Evolutionary conservation across 306 rosid genomes (phyloP), one percentile per base, ranked within the genome.

Genomic region (Quercus agrifolia): DNA sequence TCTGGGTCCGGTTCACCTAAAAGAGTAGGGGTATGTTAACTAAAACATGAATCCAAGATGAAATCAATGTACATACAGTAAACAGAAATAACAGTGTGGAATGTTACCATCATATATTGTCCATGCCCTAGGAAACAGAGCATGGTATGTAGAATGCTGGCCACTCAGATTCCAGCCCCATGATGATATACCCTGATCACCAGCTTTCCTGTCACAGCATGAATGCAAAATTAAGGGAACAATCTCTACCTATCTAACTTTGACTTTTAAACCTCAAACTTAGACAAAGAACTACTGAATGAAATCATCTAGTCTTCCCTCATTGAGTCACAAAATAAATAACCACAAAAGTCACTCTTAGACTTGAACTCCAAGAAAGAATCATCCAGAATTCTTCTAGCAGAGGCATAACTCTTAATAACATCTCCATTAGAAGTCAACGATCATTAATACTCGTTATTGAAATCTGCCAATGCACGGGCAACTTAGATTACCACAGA

Each of bases 101-200:
- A 68, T 62, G 61, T 80, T 91, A 95, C 99, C 99, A 84, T 95
- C 99, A 77, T 95, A 95, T 81, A 95, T 69, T 28, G 99, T 95
- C 99, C 99, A 95, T 70, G 99, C 97, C 91, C 99, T 95, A 41
- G 99, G 99, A 87, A 95, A 95, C 83, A 95, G 80, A 88, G 99
- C 99, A 82, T 95, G 99, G 85, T 95, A 95, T 64, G 99, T 95
- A 80, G 99, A 95, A 83, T 93, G 98, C 82, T 95, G 98, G 30
- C 99, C 99, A 79, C 56, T 87, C 69, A 95, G 90, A 87, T 95
- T 95, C 99, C 99, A 95, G 62, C 98, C 98, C 99, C 99, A 95
- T 17, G 99, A 95, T 27, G 99, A 91, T 86, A 91, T 84, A 74
- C 99, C 99, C 76, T 89, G 88, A 78, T 95, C 99, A 83, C 83